Evolutionary conservation across 495 filamentous ascomycete genomes (phyloP), one percentile per base, ranked within the genome.

Genomic region (Penicillium parvum): DNA sequence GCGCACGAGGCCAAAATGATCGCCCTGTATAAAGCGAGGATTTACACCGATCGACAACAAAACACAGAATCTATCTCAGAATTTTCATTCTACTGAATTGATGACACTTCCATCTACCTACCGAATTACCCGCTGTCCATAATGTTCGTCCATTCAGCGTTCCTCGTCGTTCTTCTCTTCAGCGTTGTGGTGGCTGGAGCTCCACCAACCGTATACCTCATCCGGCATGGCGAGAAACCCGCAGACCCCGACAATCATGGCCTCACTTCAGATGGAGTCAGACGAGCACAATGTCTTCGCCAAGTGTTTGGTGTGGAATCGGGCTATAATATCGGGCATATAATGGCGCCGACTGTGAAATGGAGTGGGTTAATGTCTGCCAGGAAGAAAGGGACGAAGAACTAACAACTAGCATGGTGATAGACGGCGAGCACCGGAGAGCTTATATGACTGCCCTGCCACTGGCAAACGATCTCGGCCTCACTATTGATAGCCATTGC

Each of bases 171-270:
- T 16, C 27, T 10, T 22, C 10, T 35, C 6, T 15, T 47, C 12
- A 29, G 20, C 14, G 19, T 26, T 14, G 26, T 22, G 0, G 47
- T 38, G 1, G 49, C 49, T 7, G 32, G 37, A 3, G 10, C 10
- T n/a, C 33, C 40, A 0, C 57, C 65, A 9, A 65, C 51, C 3
- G 54, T 76, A 26, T 78, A 76, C 48, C 48, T 78, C n/a, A 75
- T 78, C 43, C 71, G 74, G 23, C 74, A 78, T 46, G 74, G 68
- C 43, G 74, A 78, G 51, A 78, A 78, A 46, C 71, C 72, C 10
- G 50, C 43, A 7, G 45, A 71, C 40, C 43, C 42, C 4, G 48
- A 60, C 21, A 64, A 62, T 20, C 57, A 63, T 35, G 70, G 69
- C 1, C 55, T 78, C 17, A 71, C 57, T 17, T 16, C 52, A 5